Evolutionary conservation across 1,284 basidiomycete species (phyloP), one percentile per base, ranked within the genome.

Genomic region (Mycosarcoma maydis): DNA sequence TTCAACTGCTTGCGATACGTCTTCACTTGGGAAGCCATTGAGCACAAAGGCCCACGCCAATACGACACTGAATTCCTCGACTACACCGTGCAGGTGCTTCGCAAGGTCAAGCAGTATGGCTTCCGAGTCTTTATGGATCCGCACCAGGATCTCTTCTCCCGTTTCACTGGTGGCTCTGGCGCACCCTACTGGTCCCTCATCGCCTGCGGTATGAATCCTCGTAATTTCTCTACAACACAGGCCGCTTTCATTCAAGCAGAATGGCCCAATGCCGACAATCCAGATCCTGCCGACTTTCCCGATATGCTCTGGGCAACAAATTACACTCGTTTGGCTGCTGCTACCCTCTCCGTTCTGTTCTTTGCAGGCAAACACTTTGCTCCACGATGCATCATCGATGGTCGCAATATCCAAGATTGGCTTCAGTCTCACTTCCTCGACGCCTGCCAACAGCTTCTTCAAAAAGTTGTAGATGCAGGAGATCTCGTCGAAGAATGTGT

Each of bases 281-380:
- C 91, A 3, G 86, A 90, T 65, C 93, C 95, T 0, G 84, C 86
- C 7, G 82, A 86, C 0, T 87, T 93, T 61, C 94, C 95, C 2
- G 88, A 90, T 46, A 98, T 98, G 95, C 75, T 94, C 66, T 98
- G 95, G 95, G 89, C 90, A 14, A 97, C 95, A 20, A 98, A 98
- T 81, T 97, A 98, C 78, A 89, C 90, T 42, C 91, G 91, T 11
- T 87, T 97, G 16, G 88, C 90, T 34, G 89, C 88, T 13, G 92
- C 94, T 79, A 96, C 94, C 4, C 81, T 98, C 50, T 96, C 93
- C 84, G 93, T 94, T 3, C 87, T 98, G 54, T 98, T 97, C 87
- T 98, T 93, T 80, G 94, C 90, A 24, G 95, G 95, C 4, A 87
- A 87, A 29, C 88, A 90, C 47, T 98, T 89, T 81, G 93, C 94